These are phyloP conservation scores for Yarrowia osloensis DNA, from an alignment of 805 yeast species.

Conservation along the genomic window DNA sequence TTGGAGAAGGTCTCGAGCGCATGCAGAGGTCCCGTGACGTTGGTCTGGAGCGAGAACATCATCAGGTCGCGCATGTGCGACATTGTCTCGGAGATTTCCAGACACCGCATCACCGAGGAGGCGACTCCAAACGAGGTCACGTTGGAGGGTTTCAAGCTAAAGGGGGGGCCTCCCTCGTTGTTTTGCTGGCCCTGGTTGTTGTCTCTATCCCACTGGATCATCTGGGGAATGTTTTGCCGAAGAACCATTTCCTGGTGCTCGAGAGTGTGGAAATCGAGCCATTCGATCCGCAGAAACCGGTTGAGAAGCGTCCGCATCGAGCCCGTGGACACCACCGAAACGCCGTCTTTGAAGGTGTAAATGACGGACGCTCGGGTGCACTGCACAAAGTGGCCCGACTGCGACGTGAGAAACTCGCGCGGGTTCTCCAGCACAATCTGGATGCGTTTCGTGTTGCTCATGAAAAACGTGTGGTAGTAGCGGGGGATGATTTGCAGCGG, in stretches of 20 bases:
- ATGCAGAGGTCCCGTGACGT: constrained; percentile 37
- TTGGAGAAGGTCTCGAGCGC: constrained; percentile 39
- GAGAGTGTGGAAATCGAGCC: constrained; percentile 62
- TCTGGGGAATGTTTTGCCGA: constrained; percentile 31
- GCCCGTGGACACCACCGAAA: constrained; percentile 63
- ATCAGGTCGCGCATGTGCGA: constrained; percentile 66
- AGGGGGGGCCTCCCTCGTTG: not conserved
- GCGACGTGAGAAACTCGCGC: constrained; percentile 55
- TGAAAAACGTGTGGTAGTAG: constrained; percentile 55
- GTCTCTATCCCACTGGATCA: constrained; percentile 13
- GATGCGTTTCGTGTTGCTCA: constrained; percentile 54
- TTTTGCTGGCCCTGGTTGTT: not conserved
- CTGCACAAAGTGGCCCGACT: constrained; percentile 57
- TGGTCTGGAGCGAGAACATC: constrained; percentile 50
- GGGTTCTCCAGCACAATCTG: constrained; percentile 52
- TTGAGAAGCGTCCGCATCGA: constrained; percentile 63
- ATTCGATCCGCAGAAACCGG: constrained; percentile 65
- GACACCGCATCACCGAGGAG: constrained; percentile 63
- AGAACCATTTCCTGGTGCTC: constrained; percentile 48
- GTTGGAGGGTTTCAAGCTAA: constrained; percentile 29
- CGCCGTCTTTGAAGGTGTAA: constrained; percentile 67
- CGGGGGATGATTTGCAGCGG: constrained; percentile 65
- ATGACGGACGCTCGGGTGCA: constrained; percentile 53
- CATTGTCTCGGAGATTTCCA: constrained; percentile 81
- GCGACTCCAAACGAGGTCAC: constrained; percentile 64